Evolutionary conservation across 495 filamentous ascomycete species (phyloP).

Genomic region (Daldinia bambusicola): DNA sequence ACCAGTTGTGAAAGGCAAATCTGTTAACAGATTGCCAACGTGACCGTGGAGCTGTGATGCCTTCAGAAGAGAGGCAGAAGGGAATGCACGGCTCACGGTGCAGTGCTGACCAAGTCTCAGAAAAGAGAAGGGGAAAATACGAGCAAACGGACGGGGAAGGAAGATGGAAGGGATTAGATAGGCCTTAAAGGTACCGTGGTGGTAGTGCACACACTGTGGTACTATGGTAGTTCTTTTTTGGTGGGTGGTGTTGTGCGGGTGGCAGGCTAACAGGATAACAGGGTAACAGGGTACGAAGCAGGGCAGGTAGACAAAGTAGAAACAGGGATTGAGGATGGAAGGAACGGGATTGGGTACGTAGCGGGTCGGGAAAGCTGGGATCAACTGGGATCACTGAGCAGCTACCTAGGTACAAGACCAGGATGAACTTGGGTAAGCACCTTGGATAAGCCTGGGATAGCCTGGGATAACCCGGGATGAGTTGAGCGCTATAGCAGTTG

Average conservation of each 20-base stretch:
- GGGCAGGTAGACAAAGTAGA: constrained; percentile 40
- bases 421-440: not conserved
- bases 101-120: constrained; percentile 31
- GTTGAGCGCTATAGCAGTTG: constrained; percentile 29
- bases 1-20: constrained; percentile 18
- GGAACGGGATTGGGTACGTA: constrained; percentile 35
- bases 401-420: too few relatives aligned
- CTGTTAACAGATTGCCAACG: constrained; percentile 21
- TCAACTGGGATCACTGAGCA: not conserved
- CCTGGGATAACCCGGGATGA: not conserved
- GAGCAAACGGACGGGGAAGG: constrained; percentile 28
- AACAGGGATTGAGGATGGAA: constrained; percentile 38
- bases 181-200: constrained; percentile 35
- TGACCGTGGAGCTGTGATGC: constrained; percentile 30
- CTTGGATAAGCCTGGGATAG: not conserved
- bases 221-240: not conserved
- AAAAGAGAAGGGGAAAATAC: constrained; percentile 26
- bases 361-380: constrained; percentile 26
- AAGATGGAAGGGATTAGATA: constrained; percentile 35
- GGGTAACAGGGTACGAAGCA: constrained; percentile 40
- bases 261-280: constrained; percentile 28
- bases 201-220: constrained; percentile 19
- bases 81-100: constrained; percentile 42
- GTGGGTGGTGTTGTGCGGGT: constrained; percentile 34
- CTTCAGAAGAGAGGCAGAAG: constrained; percentile 32